Evolutionary conservation across 2,329 filamentous ascomycete species (phyloP), one percentile per base, ranked within the genome.

Genomic region (Emmonsiellopsis sp.): DNA sequence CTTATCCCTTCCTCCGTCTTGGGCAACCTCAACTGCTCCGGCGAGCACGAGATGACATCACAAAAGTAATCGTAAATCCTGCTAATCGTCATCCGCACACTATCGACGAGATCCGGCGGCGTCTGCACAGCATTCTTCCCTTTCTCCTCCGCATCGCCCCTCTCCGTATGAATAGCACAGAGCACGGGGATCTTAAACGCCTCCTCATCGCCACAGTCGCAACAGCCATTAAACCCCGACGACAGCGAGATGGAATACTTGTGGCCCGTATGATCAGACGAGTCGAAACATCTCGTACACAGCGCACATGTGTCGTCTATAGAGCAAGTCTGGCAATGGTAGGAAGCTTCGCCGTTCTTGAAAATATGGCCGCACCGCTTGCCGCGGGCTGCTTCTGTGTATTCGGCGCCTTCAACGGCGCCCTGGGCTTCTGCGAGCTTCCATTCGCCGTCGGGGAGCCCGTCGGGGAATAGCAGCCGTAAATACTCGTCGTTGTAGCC

Each of bases 301-400:
- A 98, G 79, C 49, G 93, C 92, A 70, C 92, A 97, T 0, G 93
- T 97, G 59, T 96, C 92, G 69, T 98, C 94, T 44, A 86, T 84
- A 47, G 89, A 89, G 70, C 93, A 98, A 8, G 92, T 97, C 62
- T 90, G 87, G 77, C 93, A 98, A 62, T 86, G 81, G 69, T 97
- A 98, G 55, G 89, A 92, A 53, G 90, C 91, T 74, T 98, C 93
- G 49, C 92, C 93, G 11, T 82, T 80, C 71, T 92, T 92, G 78
- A 98, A 95, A 57, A 98, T 97, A 74, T 98, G 94, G 3, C 93
- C 94, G 68, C 93, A 98, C 46, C 90, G 85, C 71, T 94, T 94
- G 53, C 94, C 93, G 60, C 89, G 83, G 11, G 93, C 93, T 6
- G 87, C 86, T 60, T 92, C 87, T 17, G 89, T 93, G 67, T 97